These are phyloP conservation scores for Sicyos baderoa DNA, from an alignment of 306 rosid species.

Conservation along the genomic window DNA sequence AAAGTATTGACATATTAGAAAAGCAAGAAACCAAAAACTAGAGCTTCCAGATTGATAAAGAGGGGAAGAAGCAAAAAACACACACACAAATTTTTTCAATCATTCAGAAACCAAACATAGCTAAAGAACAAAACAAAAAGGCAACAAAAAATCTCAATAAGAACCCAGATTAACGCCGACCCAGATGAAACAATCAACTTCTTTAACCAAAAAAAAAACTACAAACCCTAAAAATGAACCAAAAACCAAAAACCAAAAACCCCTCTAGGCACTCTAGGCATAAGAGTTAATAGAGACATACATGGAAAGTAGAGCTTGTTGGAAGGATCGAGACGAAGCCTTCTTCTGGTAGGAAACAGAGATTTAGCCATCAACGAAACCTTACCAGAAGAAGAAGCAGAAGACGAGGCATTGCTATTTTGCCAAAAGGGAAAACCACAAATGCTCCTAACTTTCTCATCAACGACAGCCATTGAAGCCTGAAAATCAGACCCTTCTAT, in stretches of 20 bases:
- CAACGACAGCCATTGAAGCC: slow-evolving; percentile 49
- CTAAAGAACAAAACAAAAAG: neutral
- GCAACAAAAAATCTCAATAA: neutral
- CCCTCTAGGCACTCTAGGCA: too few relatives aligned
- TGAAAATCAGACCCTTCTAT: slow-evolving; percentile 17
- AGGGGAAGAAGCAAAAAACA: neutral
- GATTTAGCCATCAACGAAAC: slow-evolving; percentile 80
- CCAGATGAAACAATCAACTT: slow-evolving; percentile 5
- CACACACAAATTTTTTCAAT: neutral
- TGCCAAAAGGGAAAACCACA: slow-evolving; percentile 82
- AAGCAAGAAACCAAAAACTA: slow-evolving; percentile 1
- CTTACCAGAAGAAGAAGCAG: slow-evolving; percentile 30
- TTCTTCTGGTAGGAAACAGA: slow-evolving; percentile 63
- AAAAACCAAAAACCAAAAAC: slow-evolving; percentile 2
- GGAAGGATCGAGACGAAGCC: slow-evolving; percentile 91
- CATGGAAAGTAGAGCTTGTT: slow-evolving; percentile 92
- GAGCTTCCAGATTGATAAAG: neutral
- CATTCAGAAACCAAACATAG: slow-evolving; percentile 9
- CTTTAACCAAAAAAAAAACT: neutral
- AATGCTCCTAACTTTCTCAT: slow-evolving; percentile 56
- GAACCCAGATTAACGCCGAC: neutral
- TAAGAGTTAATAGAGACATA: slow-evolving; percentile 27
- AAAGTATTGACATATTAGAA: neutral
- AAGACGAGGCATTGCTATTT: slow-evolving; percentile 33
- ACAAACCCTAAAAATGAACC: slow-evolving; percentile 5